A percentile compares a stretch with the other conserved stretches of the same genome.
phyloP scores from a whole-genome alignment of 164 flowering plant species.

The Brasenia schreberi region DNA sequence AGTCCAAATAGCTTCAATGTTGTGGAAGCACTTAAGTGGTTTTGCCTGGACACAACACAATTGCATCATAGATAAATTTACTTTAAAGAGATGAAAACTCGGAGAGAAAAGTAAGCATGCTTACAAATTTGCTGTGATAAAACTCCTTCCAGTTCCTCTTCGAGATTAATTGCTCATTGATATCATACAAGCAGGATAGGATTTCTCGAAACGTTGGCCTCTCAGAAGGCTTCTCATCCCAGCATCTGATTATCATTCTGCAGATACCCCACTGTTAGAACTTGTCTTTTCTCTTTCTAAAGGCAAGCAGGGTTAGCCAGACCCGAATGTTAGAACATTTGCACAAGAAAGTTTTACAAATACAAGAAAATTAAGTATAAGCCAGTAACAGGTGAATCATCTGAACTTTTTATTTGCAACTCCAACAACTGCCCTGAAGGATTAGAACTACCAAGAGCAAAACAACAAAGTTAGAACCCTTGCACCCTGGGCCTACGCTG shows the following conservation, averaged over 20 bases:
- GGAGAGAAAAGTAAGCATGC: not conserved
- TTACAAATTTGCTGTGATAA: constrained; percentile 3
- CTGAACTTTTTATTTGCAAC: too few species aligned
- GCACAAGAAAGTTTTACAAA: not conserved
- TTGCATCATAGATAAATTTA: not conserved
- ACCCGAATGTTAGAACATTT: not conserved
- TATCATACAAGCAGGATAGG: constrained; percentile 43
- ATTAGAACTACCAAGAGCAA: too few species aligned
- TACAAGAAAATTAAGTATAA: too few species aligned
- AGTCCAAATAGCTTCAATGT: constrained; percentile 29
- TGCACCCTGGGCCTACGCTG: too few species aligned
- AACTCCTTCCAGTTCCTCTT: constrained; percentile 78
- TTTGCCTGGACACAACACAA: constrained; percentile 33
- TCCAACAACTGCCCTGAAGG: too few species aligned
- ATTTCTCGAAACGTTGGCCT: constrained; percentile 82
- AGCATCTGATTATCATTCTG: constrained; percentile 90
- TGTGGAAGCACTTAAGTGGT: constrained; percentile 56
- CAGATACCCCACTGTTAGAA: not conserved
- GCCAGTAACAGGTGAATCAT: too few species aligned
- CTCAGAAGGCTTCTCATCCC: constrained; percentile 63
- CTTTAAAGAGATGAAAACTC: not conserved
- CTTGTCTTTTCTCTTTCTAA: too few species aligned
- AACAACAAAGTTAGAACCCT: too few species aligned
- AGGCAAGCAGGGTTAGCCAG: too few species aligned
- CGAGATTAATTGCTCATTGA: constrained; percentile 26